Base-by-base conservation (phyloP, 2,329 filamentous ascomycete species). In the Diaporthe longicolla region DNA sequence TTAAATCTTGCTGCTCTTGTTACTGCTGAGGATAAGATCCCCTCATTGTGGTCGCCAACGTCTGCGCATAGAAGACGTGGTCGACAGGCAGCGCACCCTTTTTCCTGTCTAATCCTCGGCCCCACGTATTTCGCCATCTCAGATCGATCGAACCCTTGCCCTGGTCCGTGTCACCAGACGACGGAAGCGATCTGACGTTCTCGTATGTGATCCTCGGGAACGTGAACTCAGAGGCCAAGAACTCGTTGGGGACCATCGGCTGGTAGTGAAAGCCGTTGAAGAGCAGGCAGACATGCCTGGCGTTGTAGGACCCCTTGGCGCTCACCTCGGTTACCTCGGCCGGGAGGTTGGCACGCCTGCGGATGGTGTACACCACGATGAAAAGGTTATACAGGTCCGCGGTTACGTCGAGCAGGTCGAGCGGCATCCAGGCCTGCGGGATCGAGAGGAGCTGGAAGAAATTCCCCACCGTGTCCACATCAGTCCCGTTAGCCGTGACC, bases 351-450 rank as follows among this genome's bases (percentile, higher is more conserved):
- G 40, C 17, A 43, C 40, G 40, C 21, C 3, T 10, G 21, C 21
- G 9, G n/a, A 76, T 76, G 19, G 78, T 79, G 75, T 81, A 83
- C 26, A 81, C 78, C 4, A 82, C 77, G 26, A 83, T 69, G 71
- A 78, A 81, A 13, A 82, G 73, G 9, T 80, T 79, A 68, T 83
- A 83, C 6, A 83, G 76, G 68, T 83, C 81, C 1, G 82, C 82
- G 0, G 80, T 83, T 7, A 83, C 71, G 70, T 80, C 77, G 52
- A 80, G 77, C 74, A 82, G 78, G 13, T 78, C 76, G 2, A 79
- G 78, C 7, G 78, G 78, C 4, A 77, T 78, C 79, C 81, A 82
- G 6, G 77, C 73, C 32, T 79, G 76, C 0, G 81, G 79, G 24
- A 82, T 74, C 29, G 80, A 78, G 26, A 83, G 72, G 17, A 77